Evolutionary conservation across 2,329 filamentous ascomycete species (phyloP), one percentile per base, ranked within the genome.

Genomic region (Dactylellina sp.): DNA sequence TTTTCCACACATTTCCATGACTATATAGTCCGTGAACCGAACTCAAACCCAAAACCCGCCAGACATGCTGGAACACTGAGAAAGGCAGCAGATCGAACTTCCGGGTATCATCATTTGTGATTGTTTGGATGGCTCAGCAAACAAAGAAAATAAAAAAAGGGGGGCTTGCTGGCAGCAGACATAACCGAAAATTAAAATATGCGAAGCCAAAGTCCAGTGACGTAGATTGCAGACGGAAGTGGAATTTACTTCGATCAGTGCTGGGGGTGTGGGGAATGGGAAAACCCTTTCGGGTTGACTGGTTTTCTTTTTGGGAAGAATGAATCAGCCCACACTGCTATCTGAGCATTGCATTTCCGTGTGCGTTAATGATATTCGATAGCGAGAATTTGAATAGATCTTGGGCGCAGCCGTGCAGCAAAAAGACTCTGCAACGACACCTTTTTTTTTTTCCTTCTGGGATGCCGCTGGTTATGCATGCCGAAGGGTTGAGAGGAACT

Each of bases 231-330:
- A 60, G 44, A 53, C 11, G 37, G 18, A 57, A 63, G 28, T 57
- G 35, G 68, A 72, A 59, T 60, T 16, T 70, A 60, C 44, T 46
- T 42, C 53, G 46, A 64, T 46, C 46, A 40, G 53, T 42, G 56
- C 25, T 53, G 47, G 46, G 53, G 20, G 40, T 71, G 68, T 65
- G 68, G 68, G 68, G 68, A 72, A 64, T 60, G 28, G 25, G 49
- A 53, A 18, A 63, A 44, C 50, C 55, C 24, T 55, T 63, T 71
- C 46, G 66, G 62, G 62, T 39, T 18, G 25, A 37, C 7, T 9
- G 46, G 52, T 42, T 63, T 61, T 62, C 42, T 25, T 39, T 47
- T 50, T 49, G 6, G 6, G 37, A 40, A 4, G 37, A 40, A 37
- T 32, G 39, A 52, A 32, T 39, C 18, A 16, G 35, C 44, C 44